Conservation (phyloP, 2,329 filamentous ascomycete genomes). For the Fusarium keratoplasticum region DNA sequence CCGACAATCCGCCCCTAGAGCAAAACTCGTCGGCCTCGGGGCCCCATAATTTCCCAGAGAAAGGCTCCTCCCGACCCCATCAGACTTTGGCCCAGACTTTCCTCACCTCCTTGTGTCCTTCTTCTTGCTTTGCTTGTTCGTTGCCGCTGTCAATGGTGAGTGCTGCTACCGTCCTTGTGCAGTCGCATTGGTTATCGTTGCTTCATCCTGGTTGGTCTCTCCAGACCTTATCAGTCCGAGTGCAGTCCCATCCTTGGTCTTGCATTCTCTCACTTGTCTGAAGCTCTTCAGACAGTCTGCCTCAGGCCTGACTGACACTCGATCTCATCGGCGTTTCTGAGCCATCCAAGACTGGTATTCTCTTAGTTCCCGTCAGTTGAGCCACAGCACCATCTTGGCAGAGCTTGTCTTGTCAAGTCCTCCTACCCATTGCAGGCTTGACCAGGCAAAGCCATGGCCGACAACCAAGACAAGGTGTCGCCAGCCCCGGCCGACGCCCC, state of each 20-base stretch:
- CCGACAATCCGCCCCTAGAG: slow-evolving; percentile 31
- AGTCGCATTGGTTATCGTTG: slow-evolving; percentile 4
- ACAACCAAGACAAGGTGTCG: slow-evolving; percentile 32
- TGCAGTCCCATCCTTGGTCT: neutral
- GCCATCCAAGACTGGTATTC: neutral
- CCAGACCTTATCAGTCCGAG: neutral
- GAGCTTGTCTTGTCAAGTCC: neutral
- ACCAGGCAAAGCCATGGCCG: slow-evolving; percentile 28
- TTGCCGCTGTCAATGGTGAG: slow-evolving; percentile 21
- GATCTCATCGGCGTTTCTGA: neutral
- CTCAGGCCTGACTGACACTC: neutral
- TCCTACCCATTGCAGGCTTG: neutral
- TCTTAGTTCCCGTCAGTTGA: neutral
- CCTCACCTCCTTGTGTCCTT: slow-evolving; percentile 25
- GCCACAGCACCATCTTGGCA: neutral
- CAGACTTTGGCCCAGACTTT: slow-evolving; percentile 20
- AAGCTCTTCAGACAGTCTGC: slow-evolving; percentile 1
- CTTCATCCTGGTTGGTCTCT: slow-evolving; percentile 2
- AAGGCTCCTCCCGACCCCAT: slow-evolving; percentile 31
- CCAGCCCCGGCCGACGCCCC: slow-evolving; percentile 26
- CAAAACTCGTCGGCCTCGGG: slow-evolving; percentile 29
- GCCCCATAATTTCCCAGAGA: slow-evolving; percentile 32
- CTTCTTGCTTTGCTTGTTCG: slow-evolving; percentile 24
- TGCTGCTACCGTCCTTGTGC: neutral
- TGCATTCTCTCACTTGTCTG: neutral